These are phyloP conservation scores for Blastobotrys buckinghamii DNA, from an alignment of 1,139 yeast genomes.

Conservation along the genomic window DNA sequence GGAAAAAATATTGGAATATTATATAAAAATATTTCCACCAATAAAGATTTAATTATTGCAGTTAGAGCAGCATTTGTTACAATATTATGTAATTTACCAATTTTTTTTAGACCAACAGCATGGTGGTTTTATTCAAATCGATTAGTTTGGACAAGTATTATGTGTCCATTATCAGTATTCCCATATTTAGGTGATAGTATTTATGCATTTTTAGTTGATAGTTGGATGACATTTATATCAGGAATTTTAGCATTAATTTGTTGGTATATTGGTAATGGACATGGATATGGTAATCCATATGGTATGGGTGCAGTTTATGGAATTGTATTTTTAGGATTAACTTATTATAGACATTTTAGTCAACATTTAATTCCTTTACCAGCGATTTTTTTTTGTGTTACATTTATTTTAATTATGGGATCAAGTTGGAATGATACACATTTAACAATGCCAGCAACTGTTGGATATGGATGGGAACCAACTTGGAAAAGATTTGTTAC, in stretches of 20 bases:
- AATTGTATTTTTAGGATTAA: slow-evolving; percentile 23
- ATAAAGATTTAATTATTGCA: slow-evolving; percentile 25
- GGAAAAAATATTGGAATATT: slow-evolving; percentile 16
- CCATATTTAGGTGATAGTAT: slow-evolving; percentile 33
- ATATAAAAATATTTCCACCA: slow-evolving; percentile 1
- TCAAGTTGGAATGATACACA: slow-evolving; percentile 30
- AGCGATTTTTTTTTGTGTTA: slow-evolving; percentile 29
- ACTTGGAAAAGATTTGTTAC: slow-evolving; percentile 35
- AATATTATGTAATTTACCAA: slow-evolving; percentile 26
- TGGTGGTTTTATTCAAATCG: slow-evolving; percentile 27
- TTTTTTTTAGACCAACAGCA: slow-evolving; percentile 27
- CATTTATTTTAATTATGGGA: slow-evolving; percentile 29
- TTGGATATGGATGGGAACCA: slow-evolving; percentile 30
- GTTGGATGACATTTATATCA: slow-evolving; percentile 30
- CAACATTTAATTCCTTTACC: slow-evolving; percentile 29
- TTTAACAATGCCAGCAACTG: slow-evolving; percentile 11
- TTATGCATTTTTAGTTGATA: slow-evolving; percentile 27
- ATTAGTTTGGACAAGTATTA: slow-evolving; percentile 32
- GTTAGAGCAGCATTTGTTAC: slow-evolving; percentile 27
- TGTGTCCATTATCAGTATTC: slow-evolving; percentile 29
- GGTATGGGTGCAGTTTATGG: slow-evolving; percentile 33
- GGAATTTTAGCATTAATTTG: slow-evolving; percentile 30
- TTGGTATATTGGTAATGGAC: slow-evolving; percentile 34
- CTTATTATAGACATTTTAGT: slow-evolving; percentile 31
- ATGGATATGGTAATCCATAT: slow-evolving; percentile 29